These are phyloP conservation scores for Cucumis hystrix DNA, from an alignment of 306 rosid genomes.

Conservation along the genomic window DNA sequence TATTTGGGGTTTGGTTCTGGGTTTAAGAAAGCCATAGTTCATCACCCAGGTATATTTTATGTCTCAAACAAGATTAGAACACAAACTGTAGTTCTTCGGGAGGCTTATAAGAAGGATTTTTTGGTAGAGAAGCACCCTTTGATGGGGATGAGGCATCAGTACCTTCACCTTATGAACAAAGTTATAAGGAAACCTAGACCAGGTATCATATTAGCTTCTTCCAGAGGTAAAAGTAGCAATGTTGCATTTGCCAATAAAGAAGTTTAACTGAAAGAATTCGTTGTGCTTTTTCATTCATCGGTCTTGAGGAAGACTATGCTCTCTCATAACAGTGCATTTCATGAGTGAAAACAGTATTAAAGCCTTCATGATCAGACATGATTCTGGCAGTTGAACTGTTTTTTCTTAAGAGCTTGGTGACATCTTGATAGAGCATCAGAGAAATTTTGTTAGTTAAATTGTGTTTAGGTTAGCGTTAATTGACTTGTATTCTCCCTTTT, in stretches of 20 bases:
- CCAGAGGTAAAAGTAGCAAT: neutral
- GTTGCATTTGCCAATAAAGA: neutral
- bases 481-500: too few species aligned
- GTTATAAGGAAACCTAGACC: constrained; percentile 12
- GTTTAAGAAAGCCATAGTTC: constrained; percentile 63
- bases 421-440: neutral
- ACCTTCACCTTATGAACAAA: constrained; percentile 54
- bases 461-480: too few species aligned
- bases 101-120: constrained; percentile 60
- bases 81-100: constrained; percentile 68
- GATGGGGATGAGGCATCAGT: constrained; percentile 56
- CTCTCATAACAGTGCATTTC: neutral
- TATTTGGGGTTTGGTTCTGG: constrained; percentile 57
- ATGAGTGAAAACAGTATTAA: neutral
- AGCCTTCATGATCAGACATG: neutral
- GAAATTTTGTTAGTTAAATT: neutral
- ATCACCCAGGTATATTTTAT: constrained; percentile 80
- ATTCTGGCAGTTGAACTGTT: neutral
- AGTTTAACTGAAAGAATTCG: neutral
- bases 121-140: constrained; percentile 57
- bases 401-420: neutral
- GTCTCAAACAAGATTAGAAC: constrained; percentile 65
- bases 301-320: neutral
- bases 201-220: constrained; percentile 3
- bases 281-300: neutral